These are phyloP conservation scores for Ogataea chonburiensis DNA, from an alignment of 805 yeast genomes.

Conservation along the genomic window DNA sequence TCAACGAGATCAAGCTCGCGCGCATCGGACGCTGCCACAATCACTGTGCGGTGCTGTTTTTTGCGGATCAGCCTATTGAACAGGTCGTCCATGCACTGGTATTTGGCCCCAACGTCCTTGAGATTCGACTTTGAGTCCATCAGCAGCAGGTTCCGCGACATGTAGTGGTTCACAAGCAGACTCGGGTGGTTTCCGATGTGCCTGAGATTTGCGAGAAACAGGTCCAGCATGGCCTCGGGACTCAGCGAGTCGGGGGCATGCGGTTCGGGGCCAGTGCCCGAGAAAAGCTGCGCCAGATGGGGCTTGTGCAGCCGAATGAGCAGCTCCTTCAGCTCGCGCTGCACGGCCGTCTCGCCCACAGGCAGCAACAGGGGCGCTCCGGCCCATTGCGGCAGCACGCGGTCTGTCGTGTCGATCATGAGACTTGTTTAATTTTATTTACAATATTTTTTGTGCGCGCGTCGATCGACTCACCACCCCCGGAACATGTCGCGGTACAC, in stretches of 20 bases:
- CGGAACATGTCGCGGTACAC: constrained; percentile 15
- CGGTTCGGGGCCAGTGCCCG: too few relatives aligned
- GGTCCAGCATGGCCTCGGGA: constrained; percentile 37
- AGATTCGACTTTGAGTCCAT: constrained; percentile 63
- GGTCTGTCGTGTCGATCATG: too few relatives aligned
- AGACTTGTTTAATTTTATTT: too few relatives aligned
- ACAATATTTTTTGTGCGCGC: too few relatives aligned
- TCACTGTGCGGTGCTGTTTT: constrained; percentile 29
- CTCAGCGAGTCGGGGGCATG: constrained; percentile 17
- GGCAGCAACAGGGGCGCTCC: constrained; percentile 34
- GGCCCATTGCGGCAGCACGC: too few relatives aligned
- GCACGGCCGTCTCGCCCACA: constrained; percentile 42
- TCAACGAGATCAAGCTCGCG: constrained; percentile 79
- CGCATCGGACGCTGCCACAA: constrained; percentile 57
- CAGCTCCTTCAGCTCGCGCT: constrained; percentile 43
- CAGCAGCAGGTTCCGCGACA: constrained; percentile 65
- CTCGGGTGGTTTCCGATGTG: constrained; percentile 66
- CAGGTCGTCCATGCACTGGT: constrained; percentile 51
- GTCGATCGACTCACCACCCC: constrained; percentile 11
- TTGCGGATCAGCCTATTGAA: constrained; percentile 36
- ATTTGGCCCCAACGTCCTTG: constrained; percentile 57
- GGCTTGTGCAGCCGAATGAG: constrained; percentile 42
- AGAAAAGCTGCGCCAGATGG: constrained; percentile 19
- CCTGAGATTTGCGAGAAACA: constrained; percentile 45
- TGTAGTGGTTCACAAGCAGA: constrained; percentile 70